A percentile compares a stretch with the other conserved stretches of the same genome.
These are phyloP conservation scores for Misopates orontium DNA, from an alignment of 257 asterid genomes.

Conservation along the genomic window DNA sequence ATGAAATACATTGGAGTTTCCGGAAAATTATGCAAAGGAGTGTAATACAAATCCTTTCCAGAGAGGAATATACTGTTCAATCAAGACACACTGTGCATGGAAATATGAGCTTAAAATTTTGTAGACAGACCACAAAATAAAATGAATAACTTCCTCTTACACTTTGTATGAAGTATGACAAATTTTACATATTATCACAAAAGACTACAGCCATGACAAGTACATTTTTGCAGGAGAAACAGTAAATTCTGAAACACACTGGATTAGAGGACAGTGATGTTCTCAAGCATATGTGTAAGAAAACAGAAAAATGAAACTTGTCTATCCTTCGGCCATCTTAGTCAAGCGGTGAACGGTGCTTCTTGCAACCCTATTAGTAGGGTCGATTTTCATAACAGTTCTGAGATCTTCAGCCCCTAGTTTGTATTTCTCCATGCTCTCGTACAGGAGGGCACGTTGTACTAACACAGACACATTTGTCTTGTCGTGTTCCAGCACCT, in stretches of 20 bases:
- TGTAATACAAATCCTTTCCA: no score
- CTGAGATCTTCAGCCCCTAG: conserved; percentile 98
- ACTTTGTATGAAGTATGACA: background rate
- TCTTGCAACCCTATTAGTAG: conserved; percentile 81
- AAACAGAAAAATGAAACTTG: conserved; percentile 11
- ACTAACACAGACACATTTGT: conserved; percentile 66
- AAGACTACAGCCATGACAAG: background rate
- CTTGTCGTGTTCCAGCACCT: conserved; percentile 71
- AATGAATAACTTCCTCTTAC: background rate
- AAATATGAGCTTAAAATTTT: conserved; percentile 2
- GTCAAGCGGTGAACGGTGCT: conserved; percentile 87
- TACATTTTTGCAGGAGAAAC: background rate
- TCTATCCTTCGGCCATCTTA: conserved; percentile 72
- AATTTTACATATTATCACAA: conserved; percentile 4
- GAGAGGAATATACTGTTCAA: background rate
- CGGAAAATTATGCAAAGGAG: no score
- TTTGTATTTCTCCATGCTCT: conserved; percentile 97
- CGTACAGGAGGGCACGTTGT: conserved; percentile 92
- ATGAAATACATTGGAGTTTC: no score
- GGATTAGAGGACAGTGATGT: background rate
- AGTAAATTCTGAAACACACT: conserved; percentile 6
- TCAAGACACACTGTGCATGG: no score
- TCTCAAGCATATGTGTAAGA: background rate
- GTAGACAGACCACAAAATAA: background rate
- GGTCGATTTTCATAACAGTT: conserved; percentile 90